phyloP scores from a whole-genome alignment of 305 asterid genomes.

The Solanum hybrid region DNA sequence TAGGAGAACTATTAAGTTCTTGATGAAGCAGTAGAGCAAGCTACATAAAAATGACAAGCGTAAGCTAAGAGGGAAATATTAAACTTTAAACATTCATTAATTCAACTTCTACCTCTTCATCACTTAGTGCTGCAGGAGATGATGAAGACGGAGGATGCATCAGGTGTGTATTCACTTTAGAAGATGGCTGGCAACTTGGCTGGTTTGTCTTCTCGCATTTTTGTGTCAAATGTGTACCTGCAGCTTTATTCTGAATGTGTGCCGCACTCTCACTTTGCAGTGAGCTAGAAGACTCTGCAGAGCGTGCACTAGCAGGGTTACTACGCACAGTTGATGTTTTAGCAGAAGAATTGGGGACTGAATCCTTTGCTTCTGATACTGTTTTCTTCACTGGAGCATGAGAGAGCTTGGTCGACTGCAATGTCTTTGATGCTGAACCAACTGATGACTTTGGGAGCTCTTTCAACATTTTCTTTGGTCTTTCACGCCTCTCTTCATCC shows the following conservation, averaged over 20 bases:
- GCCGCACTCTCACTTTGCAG: conserved; percentile 36
- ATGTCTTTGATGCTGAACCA: conserved; percentile 30
- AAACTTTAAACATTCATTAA: neutral
- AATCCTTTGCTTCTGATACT: conserved; percentile 47
- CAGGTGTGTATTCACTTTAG: conserved; percentile 45
- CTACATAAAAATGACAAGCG: conserved; percentile 32
- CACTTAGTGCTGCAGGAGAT: conserved; percentile 68
- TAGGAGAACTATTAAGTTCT: conserved; percentile 94
- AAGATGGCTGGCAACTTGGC: conserved; percentile 36
- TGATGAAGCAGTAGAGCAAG: conserved; percentile 93
- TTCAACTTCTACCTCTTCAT: conserved; percentile 70
- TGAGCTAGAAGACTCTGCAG: conserved; percentile 44
- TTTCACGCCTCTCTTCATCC: conserved; percentile 51
- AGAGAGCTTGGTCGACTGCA: conserved; percentile 41
- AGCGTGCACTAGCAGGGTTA: conserved; percentile 23
- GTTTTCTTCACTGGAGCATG: conserved; percentile 36
- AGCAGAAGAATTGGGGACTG: conserved; percentile 33
- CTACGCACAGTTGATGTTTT: conserved; percentile 28
- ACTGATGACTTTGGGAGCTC: conserved; percentile 44
- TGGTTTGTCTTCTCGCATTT: conserved; percentile 60
- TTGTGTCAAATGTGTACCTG: conserved; percentile 32
- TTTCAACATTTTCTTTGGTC: conserved; percentile 46
- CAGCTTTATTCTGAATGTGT: conserved; percentile 39
- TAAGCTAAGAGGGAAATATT: conserved; percentile 1
- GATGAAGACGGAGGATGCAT: conserved; percentile 48